phyloP scores from a whole-genome alignment of 2,329 filamentous ascomycete genomes.

The Aquanectria penicillioides region DNA sequence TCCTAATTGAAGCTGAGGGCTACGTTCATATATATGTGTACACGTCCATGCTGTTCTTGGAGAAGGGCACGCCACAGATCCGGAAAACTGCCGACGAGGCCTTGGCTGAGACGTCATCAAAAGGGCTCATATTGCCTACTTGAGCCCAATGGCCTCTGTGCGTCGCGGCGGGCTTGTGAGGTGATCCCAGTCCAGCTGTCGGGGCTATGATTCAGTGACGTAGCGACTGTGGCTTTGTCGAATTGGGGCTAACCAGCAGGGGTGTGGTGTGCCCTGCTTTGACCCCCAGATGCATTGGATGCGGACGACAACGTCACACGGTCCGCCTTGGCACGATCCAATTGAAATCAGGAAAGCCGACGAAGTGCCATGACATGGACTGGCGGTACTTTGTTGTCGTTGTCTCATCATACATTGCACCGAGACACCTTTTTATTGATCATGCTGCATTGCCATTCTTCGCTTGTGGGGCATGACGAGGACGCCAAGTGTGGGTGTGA shows the following conservation, averaged over 20 bases:
- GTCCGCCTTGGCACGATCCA: conserved; percentile 30
- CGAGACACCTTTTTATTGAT: conserved; percentile 9
- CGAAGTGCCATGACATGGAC: conserved; percentile 17
- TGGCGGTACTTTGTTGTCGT: too few species aligned
- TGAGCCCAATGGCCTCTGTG: conserved; percentile 26
- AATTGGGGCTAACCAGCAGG: conserved; percentile 34
- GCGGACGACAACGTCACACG: conserved; percentile 31
- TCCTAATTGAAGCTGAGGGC: too few species aligned
- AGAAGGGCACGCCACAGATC: conserved; percentile 25
- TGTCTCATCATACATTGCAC: conserved; percentile 15
- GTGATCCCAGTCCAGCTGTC: conserved; percentile 28
- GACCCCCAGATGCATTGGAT: conserved; percentile 21
- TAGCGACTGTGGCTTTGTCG: conserved; percentile 39
- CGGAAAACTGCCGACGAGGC: conserved; percentile 25
- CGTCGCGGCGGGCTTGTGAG: conserved; percentile 27
- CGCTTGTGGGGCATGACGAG: background rate
- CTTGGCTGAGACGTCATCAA: conserved; percentile 40
- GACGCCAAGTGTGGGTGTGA: background rate
- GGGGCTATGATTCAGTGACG: conserved; percentile 35
- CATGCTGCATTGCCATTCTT: conserved; percentile 4
- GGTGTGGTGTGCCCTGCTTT: conserved; percentile 37
- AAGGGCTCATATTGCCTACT: conserved; percentile 23
- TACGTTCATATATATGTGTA: conserved; percentile 19
- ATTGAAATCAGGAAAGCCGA: conserved; percentile 15
- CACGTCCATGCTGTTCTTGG: conserved; percentile 1